These are phyloP conservation scores for Corylus avellana DNA, from an alignment of 306 rosid genomes.

Conservation along the genomic window DNA sequence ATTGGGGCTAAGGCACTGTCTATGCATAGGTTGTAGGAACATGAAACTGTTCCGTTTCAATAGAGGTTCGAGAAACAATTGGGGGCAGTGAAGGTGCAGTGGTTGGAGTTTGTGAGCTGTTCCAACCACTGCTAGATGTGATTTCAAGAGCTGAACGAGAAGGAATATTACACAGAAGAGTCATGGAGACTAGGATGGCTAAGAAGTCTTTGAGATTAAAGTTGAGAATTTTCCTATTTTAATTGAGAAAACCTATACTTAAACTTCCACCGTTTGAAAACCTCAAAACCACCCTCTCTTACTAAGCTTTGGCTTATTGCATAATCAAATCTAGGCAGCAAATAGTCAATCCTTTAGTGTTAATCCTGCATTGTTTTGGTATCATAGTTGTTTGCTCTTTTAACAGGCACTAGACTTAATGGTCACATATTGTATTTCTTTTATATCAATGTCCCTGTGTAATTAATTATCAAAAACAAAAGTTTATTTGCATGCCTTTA, in stretches of 20 bases:
- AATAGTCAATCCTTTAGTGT: background rate
- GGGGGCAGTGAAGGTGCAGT: too few species aligned
- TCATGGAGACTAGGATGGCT: background rate
- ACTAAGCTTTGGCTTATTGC: background rate
- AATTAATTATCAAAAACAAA: background rate
- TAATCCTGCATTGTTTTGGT: background rate
- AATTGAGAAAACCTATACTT: background rate
- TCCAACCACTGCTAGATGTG: too few species aligned
- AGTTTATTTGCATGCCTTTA: background rate
- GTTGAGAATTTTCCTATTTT: background rate
- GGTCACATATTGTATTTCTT: background rate
- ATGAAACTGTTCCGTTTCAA: too few species aligned
- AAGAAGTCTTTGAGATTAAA: background rate
- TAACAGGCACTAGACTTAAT: background rate
- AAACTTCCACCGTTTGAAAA: background rate
- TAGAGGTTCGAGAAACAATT: too few species aligned
- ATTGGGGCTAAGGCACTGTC: too few species aligned
- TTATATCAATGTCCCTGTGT: background rate
- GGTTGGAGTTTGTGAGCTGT: too few species aligned
- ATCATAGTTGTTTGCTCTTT: background rate
- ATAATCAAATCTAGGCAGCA: background rate
- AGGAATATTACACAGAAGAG: too few species aligned
- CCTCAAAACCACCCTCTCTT: background rate
- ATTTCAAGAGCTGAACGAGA: too few species aligned
- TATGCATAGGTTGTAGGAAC: too few species aligned